phyloP scores from a whole-genome alignment of 495 filamentous ascomycete genomes.

The Neurospora sp. region DNA sequence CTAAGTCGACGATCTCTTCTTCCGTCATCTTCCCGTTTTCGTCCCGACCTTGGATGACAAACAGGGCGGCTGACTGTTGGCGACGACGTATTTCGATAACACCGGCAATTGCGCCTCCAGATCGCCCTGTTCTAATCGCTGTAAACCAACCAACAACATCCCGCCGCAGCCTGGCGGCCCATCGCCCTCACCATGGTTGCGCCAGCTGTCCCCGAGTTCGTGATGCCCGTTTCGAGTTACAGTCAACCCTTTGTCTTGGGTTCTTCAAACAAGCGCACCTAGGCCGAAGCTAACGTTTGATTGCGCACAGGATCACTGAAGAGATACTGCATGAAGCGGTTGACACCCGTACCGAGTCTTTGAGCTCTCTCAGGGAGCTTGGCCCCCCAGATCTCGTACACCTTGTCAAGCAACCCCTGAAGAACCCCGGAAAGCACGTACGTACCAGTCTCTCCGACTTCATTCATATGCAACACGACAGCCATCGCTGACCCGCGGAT shows the following conservation, averaged over 20 bases:
- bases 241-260: background rate
- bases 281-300: constrained; percentile 12
- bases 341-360: constrained; percentile 78
- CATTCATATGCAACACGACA: background rate
- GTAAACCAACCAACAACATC: background rate
- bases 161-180: constrained; percentile 1
- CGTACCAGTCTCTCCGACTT: constrained; percentile 8
- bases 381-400: constrained; percentile 94
- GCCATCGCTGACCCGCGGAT: constrained; percentile 10
- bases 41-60: background rate
- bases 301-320: constrained; percentile 64
- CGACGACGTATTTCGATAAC: background rate
- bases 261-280: background rate
- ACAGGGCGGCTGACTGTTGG: background rate
- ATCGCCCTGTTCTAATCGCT: background rate
- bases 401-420: constrained; percentile 74
- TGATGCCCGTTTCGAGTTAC: constrained; percentile 15
- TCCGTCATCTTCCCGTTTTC: background rate
- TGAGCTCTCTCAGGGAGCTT: constrained; percentile 77
- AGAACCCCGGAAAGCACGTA: constrained; percentile 56
- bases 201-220: constrained; percentile 84
- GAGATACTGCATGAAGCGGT: constrained; percentile 81
- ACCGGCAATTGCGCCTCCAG: background rate
- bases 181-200: constrained; percentile 58
- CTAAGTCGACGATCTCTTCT: background rate